Evolutionary conservation across 2,329 filamentous ascomycete species (phyloP), one percentile per base, ranked within the genome.

Genomic region (Cryphonectria japonica): DNA sequence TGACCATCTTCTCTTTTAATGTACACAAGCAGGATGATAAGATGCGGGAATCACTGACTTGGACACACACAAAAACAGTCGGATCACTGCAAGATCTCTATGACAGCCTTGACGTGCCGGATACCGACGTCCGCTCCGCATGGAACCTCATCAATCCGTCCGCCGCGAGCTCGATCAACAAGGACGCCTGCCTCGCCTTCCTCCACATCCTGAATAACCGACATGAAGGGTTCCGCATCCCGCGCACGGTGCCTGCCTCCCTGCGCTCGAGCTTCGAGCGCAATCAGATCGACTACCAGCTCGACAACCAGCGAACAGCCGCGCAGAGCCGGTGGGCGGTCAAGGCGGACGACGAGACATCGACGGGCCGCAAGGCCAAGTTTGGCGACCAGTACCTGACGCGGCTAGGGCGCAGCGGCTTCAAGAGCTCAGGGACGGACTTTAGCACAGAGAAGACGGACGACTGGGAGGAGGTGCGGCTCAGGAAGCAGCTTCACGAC

Each of bases 61-160:
- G 19, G 46, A 50, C 46, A 62, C 14, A 19, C 22, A 16, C 3
- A 37, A 14, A 4, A 13, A 74, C 79, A 91, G 96, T 98, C 82
- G 86, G 89, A 72, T 86, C 93, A 19, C 87, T 98, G 67, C 87
- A 93, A 77, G 92, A 93, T 69, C 89, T 98, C 39, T 99, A 98
- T 85, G 90, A 93, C 71, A 92, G 91, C 59, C 89, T 93, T 76
- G 92, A 91, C 75, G 88, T 92, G 7, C 89, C 89, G 75, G 89
- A 92, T 78, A 91, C 89, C 67, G 95, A 98, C 79, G 87, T 98
- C 75, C 90, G 94, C 76, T 96, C 92, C 26, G 95, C 95, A 11
- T 98, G 96, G 95, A 99, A 98, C 82, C 88, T 99, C 26, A 93
- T 98, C 77, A 99, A 99, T 84, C 96, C 95, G 7, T 95, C 93